Evolutionary conservation across 768 basidiomycete genomes (phyloP).

Genomic region (Leccinum longicurvipes): DNA sequence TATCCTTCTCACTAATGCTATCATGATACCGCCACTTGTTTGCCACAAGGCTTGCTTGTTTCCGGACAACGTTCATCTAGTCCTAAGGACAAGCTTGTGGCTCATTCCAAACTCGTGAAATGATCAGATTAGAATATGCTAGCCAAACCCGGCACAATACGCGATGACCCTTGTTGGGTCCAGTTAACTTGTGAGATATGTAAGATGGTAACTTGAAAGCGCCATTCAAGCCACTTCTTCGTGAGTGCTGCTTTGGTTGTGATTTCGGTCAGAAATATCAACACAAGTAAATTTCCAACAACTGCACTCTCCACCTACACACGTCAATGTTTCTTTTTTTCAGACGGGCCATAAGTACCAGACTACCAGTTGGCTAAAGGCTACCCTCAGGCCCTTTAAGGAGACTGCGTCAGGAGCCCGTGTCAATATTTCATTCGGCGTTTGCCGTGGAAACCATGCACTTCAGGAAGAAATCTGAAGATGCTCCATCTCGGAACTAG

Average conservation of each 20-base stretch:
- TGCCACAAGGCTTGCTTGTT: background rate
- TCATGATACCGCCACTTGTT: background rate
- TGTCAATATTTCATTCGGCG: background rate
- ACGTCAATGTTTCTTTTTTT: too few relatives aligned
- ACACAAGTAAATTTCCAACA: background rate
- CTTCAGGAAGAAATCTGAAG: background rate
- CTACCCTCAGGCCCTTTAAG: too few relatives aligned
- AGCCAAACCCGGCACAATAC: too few relatives aligned
- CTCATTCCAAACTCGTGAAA: background rate
- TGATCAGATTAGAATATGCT: background rate
- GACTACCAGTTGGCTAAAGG: too few relatives aligned
- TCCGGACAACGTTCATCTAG: background rate
- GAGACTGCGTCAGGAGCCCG: too few relatives aligned
- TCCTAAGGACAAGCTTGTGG: background rate
- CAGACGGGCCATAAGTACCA: too few relatives aligned
- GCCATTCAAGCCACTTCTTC: background rate
- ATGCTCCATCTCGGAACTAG: background rate
- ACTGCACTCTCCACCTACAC: background rate
- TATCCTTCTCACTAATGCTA: background rate
- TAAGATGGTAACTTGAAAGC: too few relatives aligned
- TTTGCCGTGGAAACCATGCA: background rate
- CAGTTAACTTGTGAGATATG: background rate
- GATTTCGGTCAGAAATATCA: background rate
- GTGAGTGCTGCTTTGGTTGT: background rate
- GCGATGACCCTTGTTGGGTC: background rate